These are phyloP conservation scores for Lanmaoa rubissima DNA, from an alignment of 768 basidiomycete genomes.

Conservation along the genomic window DNA sequence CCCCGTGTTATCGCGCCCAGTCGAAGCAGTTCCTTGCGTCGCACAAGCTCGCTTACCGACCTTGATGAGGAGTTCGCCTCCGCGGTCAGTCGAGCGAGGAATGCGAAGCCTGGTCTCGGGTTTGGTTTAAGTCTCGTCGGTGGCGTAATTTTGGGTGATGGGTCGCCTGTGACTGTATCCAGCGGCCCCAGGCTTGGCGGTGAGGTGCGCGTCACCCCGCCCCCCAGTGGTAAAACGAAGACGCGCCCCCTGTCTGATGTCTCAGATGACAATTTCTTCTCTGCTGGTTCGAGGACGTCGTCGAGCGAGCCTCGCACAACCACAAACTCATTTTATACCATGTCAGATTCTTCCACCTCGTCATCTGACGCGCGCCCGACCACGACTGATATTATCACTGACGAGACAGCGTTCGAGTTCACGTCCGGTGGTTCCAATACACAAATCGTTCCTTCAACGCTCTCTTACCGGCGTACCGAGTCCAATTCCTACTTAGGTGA, in stretches of 20 bases:
- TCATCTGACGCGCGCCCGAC: conserved; percentile 29
- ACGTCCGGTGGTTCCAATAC: conserved; percentile 42
- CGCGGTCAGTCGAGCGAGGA: conserved; percentile 41
- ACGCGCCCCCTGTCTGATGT: conserved; percentile 30
- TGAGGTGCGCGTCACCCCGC: conserved; percentile 45
- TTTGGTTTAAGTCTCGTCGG: conserved; percentile 44
- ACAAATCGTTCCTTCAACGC: conserved; percentile 46
- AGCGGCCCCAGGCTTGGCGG: conserved; percentile 53
- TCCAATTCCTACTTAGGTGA: conserved; percentile 58
- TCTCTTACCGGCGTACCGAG: conserved; percentile 50
- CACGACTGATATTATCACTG: conserved; percentile 34
- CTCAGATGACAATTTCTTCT: conserved; percentile 49
- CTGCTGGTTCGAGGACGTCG: conserved; percentile 37
- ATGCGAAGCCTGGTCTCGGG: conserved; percentile 41
- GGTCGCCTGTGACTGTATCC: conserved; percentile 69
- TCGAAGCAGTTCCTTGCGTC: conserved; percentile 52
- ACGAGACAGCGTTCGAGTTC: conserved; percentile 39
- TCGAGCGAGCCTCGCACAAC: conserved; percentile 29
- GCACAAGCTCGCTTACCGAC: conserved; percentile 77
- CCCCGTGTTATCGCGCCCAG: conserved; percentile 70
- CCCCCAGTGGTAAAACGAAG: conserved; percentile 39
- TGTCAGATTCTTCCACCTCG: conserved; percentile 31
- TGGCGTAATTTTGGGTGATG: conserved; percentile 44
- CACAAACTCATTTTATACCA: conserved; percentile 35
- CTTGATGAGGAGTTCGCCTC: conserved; percentile 59